Percentiles rank a stretch among this genome's conserved stretches.
Conservation (phyloP, 2,329 filamentous ascomycete genomes). For the Thelonectria blattea region DNA sequence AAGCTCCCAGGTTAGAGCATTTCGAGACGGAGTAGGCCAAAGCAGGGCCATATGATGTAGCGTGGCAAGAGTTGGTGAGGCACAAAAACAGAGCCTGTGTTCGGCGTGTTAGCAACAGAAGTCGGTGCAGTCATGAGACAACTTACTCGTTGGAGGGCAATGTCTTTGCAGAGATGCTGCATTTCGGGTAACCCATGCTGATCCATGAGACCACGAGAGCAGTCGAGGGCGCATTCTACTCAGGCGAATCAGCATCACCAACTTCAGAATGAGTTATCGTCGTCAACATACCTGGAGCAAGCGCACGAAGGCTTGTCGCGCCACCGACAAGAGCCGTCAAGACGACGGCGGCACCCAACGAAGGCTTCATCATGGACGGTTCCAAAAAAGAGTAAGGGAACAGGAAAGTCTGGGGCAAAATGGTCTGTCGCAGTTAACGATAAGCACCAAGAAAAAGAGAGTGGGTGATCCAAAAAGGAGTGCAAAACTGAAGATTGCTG, state of each 20-base stretch:
- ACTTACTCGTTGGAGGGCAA: constrained; percentile 35
- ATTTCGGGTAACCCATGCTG: constrained; percentile 16
- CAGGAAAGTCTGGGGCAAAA: constrained; percentile 26
- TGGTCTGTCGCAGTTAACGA: constrained; percentile 41
- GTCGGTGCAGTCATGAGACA: not conserved
- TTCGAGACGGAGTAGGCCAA: constrained; percentile 36
- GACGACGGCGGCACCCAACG: constrained; percentile 18
- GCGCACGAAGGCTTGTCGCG: constrained; percentile 4
- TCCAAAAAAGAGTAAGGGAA: constrained; percentile 8
- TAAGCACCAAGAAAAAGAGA: constrained; percentile 40
- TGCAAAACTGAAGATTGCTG: constrained; percentile 33
- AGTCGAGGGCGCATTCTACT: constrained; percentile 27
- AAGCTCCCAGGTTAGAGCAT: constrained; percentile 37
- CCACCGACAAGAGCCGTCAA: constrained; percentile 20
- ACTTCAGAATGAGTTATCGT: not conserved
- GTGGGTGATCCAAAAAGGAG: constrained; percentile 42
- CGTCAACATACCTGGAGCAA: constrained; percentile 22
- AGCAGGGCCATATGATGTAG: constrained; percentile 39
- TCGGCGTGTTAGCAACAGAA: constrained; percentile 22
- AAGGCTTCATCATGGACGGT: constrained; percentile 33
- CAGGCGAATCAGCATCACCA: constrained; percentile 2
- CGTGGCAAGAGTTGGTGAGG: constrained; percentile 38
- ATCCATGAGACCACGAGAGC: constrained; percentile 24
- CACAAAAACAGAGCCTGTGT: constrained; percentile 43
- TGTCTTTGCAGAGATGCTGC: constrained; percentile 28